These are phyloP conservation scores for Bipolaris oryzae DNA, from an alignment of 2,329 filamentous ascomycete species.

Conservation along the genomic window DNA sequence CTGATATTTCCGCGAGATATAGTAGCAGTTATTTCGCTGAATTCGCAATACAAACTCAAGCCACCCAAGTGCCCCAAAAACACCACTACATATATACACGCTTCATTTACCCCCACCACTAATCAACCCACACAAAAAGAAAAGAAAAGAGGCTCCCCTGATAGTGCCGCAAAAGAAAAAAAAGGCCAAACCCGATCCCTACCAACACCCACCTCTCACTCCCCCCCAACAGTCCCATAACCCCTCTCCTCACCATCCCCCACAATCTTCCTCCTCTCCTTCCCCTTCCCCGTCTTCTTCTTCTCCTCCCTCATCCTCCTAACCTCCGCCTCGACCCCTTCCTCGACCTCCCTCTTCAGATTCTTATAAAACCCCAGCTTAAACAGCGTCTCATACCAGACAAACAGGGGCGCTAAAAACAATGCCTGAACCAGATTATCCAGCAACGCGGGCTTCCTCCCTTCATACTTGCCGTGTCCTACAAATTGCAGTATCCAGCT, in stretches of 20 bases:
- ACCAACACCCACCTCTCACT: neutral
- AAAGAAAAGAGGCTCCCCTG: neutral
- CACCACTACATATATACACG: neutral
- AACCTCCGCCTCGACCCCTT: conserved; percentile 53
- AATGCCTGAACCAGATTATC: conserved; percentile 91
- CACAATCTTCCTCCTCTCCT: conserved; percentile 1
- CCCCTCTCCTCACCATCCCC: neutral
- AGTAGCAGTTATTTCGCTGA: no score
- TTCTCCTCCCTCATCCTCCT: conserved; percentile 54
- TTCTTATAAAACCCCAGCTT: conserved; percentile 76
- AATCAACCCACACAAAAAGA: neutral
- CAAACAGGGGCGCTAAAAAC: conserved; percentile 91
- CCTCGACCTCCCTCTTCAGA: conserved; percentile 55
- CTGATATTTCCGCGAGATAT: no score
- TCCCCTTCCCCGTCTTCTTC: conserved; percentile 3
- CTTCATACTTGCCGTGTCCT: conserved; percentile 87
- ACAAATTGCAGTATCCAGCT: conserved; percentile 90
- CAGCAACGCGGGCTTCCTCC: conserved; percentile 81
- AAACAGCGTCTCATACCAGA: conserved; percentile 94
- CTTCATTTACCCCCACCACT: neutral
- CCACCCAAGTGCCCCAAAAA: no score
- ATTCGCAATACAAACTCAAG: no score
- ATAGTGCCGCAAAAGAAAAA: neutral
- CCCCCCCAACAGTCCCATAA: neutral
- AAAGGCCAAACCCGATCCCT: neutral